Evolutionary conservation across 1,284 basidiomycete genomes (phyloP), one percentile per base, ranked within the genome.

Genomic region (Singerocomus inundabilis): DNA sequence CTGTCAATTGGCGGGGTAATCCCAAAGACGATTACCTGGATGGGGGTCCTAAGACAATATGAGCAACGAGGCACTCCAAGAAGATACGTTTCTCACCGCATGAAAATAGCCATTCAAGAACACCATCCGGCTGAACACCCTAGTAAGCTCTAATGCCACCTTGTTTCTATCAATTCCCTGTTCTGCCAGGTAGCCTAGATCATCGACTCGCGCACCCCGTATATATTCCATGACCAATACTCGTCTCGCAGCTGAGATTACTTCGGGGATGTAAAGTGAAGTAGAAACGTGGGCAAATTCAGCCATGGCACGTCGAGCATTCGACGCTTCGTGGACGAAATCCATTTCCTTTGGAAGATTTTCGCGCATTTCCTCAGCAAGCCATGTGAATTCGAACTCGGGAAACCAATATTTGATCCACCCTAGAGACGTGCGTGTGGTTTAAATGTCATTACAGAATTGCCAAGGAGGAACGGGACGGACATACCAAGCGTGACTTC

Each of bases 341-440:
- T 97, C 84, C 90, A 98, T 93, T 71, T 99, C 97, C 58, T 93
- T 89, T 0, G 96, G 94, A 35, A 97, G 72, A 70, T 94, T 95
- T 60, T 88, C 82, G 45, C 90, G 82, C 91, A 96, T 94, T 72
- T 97, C 94, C 63, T 93, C 88, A 3, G 83, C 87, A 8, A 98
- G 79, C 96, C 95, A 98, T 0, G 88, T 88, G 63, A 98, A 94
- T 67, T 97, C 95, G 61, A 97, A 97, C 33, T 91, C 82, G 0
- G 87, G 88, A 64, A 91, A 91, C 74, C 91, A 84, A 55, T 83
- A 82, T 67, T 96, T 97, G 59, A 99, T 88, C 80, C 91, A 88
- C 25, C 85, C 83, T 85, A 56, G 16, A 41, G 18, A 42, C 12
- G 11, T 12, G 16, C 5, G 4, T 7, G 66, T 37, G 0, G 11